A percentile compares a stretch with the other conserved stretches of the same genome.
Evolutionary conservation across 2,329 filamentous ascomycete species (phyloP).

Genomic region (Nigrospora oryzae): DNA sequence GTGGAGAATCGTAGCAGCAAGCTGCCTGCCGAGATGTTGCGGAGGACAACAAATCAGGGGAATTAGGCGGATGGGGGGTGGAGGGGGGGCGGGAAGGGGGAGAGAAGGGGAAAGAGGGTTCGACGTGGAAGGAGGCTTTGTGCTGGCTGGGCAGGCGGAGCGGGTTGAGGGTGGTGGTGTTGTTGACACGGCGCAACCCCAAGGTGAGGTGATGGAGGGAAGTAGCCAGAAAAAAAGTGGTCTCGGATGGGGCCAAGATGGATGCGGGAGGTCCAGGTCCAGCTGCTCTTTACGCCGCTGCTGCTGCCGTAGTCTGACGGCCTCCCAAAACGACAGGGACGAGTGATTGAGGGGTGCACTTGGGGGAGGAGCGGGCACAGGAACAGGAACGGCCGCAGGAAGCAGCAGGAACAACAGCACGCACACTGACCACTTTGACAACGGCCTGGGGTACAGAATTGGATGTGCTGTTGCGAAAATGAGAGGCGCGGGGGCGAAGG

Average conservation of each 20-base stretch:
- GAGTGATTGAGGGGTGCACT: no score
- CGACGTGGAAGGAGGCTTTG: slow-evolving; percentile 8
- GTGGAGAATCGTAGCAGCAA: neutral
- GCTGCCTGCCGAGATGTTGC: slow-evolving; percentile 1
- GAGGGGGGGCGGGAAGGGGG: neutral
- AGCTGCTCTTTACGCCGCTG: no score
- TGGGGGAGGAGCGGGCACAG: no score
- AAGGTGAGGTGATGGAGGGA: neutral
- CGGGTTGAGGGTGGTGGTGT: neutral
- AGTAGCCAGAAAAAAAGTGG: slow-evolving; percentile 3
- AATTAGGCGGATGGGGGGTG: neutral
- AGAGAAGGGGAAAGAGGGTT: slow-evolving; percentile 8
- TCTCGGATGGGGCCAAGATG: neutral
- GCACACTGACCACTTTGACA: no score
- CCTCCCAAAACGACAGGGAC: no score
- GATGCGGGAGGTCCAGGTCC: no score
- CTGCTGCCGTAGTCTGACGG: no score
- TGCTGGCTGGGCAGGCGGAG: slow-evolving; percentile 5
- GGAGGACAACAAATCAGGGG: neutral
- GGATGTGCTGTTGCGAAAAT: no score
- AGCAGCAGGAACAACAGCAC: no score
- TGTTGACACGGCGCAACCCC: slow-evolving; percentile 2
- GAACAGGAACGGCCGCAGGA: no score
- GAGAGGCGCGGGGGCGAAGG: no score
- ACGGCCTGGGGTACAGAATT: no score